These are phyloP conservation scores for Alnus glutinosa DNA, from an alignment of 306 rosid genomes.

Conservation along the genomic window DNA sequence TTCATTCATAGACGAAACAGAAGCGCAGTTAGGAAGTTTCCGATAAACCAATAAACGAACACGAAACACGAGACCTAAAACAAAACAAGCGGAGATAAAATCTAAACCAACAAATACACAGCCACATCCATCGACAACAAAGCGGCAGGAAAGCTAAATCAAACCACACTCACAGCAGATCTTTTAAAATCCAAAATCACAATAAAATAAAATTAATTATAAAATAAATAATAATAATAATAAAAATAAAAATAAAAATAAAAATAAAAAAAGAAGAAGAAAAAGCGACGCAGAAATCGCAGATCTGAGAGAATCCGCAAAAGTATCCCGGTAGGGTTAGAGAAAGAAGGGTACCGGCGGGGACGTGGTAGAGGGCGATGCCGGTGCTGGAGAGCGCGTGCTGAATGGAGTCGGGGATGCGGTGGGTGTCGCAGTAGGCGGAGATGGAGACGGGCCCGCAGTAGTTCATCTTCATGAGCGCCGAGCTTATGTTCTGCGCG, in stretches of 20 bases:
- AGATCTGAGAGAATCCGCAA: neutral
- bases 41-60: neutral
- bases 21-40: neutral
- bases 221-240: too few relatives aligned
- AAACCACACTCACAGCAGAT: neutral
- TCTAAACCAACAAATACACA: neutral
- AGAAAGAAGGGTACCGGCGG: slow-evolving; percentile 44
- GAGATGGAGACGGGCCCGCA: slow-evolving; percentile 70
- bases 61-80: neutral
- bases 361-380: slow-evolving; percentile 75
- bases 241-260: too few relatives aligned
- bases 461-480: slow-evolving; percentile 54
- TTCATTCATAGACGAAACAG: too few relatives aligned
- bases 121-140: neutral
- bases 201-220: neutral
- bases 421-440: slow-evolving; percentile 77
- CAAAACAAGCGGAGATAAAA: neutral
- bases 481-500: slow-evolving; percentile 74
- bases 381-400: slow-evolving; percentile 83
- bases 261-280: too few relatives aligned
- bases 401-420: slow-evolving; percentile 54
- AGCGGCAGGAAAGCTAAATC: neutral
- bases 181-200: neutral
- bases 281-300: neutral
- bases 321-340: too few relatives aligned